Evolutionary conservation across 75 land plant species (phyloP).

Genomic region (Picea sitchensis): DNA sequence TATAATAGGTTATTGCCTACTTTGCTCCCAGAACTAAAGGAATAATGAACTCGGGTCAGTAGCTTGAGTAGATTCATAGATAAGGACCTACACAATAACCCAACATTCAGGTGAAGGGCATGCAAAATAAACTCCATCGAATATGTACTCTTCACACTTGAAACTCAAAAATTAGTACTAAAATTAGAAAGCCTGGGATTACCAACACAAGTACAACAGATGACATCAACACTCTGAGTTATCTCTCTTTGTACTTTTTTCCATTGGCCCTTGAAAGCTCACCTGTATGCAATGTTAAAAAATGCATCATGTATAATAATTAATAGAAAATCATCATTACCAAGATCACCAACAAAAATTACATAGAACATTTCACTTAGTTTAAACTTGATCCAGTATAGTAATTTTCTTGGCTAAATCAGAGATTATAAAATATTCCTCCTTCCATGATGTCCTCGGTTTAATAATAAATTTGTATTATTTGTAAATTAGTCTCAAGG

Average conservation of each 20-base stretch:
- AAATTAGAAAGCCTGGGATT: conserved; percentile 93
- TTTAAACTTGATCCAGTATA: too few species aligned
- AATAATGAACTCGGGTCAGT: conserved; percentile 99
- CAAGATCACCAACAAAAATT: too few species aligned
- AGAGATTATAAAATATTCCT: too few species aligned
- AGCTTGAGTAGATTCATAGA: conserved; percentile 98
- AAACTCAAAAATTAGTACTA: background rate
- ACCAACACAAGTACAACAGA: conserved; percentile 98
- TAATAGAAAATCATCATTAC: background rate
- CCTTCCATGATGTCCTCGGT: too few species aligned
- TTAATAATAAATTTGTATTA: too few species aligned
- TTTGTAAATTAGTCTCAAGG: too few species aligned
- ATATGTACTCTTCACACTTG: background rate
- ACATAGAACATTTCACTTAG: too few species aligned
- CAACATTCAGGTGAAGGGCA: background rate
- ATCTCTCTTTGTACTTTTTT: conserved; percentile 98
- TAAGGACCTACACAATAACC: conserved; percentile 63
- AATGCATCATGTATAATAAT: background rate
- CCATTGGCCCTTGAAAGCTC: conserved; percentile 99
- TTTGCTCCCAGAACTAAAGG: conserved; percentile 96
- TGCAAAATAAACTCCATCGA: background rate
- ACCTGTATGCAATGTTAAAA: conserved; percentile 33
- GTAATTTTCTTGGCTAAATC: too few species aligned
- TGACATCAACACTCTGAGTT: conserved; percentile 98
- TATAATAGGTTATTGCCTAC: conserved; percentile 45